Evolutionary conservation across 73 alveolate genomes (phyloP).

Genomic region (Symbiodinium pilosum): DNA sequence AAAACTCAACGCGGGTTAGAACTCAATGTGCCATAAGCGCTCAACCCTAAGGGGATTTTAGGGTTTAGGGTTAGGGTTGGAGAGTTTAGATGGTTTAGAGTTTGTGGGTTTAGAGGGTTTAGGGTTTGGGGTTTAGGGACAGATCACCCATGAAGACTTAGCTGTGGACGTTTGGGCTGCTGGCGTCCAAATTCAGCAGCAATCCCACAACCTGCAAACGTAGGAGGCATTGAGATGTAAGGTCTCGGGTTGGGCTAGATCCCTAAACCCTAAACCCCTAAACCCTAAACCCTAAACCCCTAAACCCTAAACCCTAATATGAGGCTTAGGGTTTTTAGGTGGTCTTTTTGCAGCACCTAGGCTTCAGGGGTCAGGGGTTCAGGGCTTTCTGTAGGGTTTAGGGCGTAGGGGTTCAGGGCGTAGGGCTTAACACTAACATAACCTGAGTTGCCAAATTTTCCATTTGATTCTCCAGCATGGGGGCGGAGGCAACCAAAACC

Average conservation of each 20-base stretch:
- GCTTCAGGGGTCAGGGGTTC: too few relatives aligned
- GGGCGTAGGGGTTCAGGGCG: neutral
- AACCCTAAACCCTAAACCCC: neutral
- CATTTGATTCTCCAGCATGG: neutral
- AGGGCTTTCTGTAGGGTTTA: neutral
- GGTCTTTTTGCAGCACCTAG: too few relatives aligned
- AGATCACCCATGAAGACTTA: neutral
- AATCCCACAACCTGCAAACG: constrained; percentile 34
- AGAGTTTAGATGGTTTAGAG: too few relatives aligned
- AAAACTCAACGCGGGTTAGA: too few relatives aligned
- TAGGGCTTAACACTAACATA: too few relatives aligned
- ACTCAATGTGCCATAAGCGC: too few relatives aligned
- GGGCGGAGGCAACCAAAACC: too few relatives aligned
- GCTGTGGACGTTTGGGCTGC: constrained; percentile 39
- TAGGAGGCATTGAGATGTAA: neutral
- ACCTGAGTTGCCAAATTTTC: too few relatives aligned
- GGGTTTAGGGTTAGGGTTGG: neutral
- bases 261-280: neutral
- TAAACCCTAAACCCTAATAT: too few relatives aligned
- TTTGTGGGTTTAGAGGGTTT: too few relatives aligned
- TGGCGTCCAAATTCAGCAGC: constrained; percentile 66
- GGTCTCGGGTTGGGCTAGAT: neutral
- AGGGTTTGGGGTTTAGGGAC: neutral
- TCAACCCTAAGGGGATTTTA: too few relatives aligned
- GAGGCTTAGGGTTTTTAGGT: too few relatives aligned